Base-by-base conservation (phyloP, 768 basidiomycete genomes). In the Podaxis rugospora region DNA sequence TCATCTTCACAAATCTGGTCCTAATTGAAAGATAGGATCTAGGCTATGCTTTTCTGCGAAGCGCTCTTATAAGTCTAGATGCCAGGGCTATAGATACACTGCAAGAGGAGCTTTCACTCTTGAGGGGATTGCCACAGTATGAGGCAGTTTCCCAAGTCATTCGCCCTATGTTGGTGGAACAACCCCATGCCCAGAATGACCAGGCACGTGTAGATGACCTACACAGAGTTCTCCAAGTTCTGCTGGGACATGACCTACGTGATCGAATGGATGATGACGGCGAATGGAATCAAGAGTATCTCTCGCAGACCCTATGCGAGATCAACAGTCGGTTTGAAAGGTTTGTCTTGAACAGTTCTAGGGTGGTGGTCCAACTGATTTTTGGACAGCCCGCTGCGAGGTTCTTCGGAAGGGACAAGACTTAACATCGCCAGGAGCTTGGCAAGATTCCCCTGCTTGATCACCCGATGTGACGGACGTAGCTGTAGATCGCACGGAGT, bases 221-320 rank as follows among this genome's bases (percentile, higher is more conserved):
- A 14, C 18, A 11, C 5, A 14, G 7, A 47, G 13, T n/a, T 5
- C 66, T 78, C 21, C 67, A 73, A 58, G 69, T 74, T 1, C 73
- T 88, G 44, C 72, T 84, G 18, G 65, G 74, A 57, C 79, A 81
- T 18, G 77, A 80, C 59, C 68, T 76, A 1, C 65, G 83, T 5
- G 66, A 74, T 11, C 88, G 85, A 87, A 83, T 82, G 78, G 81
- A 82, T 25, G 80, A 82, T 51, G 83, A 85, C 51, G 74, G 76
- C 46, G 69, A 67, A 7, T 66, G 80, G 18, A 65, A 75, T 1
- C 78, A 83, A 40, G 65, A 69, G 4, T 69, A 79, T 16, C 82
- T 80, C 50, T 74, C 76, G 35, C 76, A 78, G 35, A 79, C 80
- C 4, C 63, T 89, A 0, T 68, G 75, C n/a, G 78, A 82, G 46